Percentiles rank a stretch among this genome's conserved stretches.
Conservation (phyloP, 2,329 filamentous ascomycete genomes). For the Simplicillium aogashimaense region DNA sequence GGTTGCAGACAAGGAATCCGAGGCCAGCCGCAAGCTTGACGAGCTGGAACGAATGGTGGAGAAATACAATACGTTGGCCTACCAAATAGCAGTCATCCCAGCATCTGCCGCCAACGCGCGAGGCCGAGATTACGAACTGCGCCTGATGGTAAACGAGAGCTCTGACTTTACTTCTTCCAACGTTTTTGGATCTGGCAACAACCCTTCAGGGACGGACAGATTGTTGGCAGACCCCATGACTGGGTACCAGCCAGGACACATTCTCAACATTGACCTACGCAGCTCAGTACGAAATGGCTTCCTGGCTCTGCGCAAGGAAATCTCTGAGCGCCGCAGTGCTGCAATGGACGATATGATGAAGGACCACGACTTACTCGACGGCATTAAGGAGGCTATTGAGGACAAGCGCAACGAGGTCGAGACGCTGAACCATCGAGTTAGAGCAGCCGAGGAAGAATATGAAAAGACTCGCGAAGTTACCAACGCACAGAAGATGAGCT, state of each 20-base stretch:
- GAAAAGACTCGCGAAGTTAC: slow-evolving; percentile 85
- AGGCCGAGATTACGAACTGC: slow-evolving; percentile 75
- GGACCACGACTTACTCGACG: slow-evolving; percentile 85
- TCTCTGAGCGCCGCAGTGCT: slow-evolving; percentile 75
- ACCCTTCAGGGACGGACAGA: slow-evolving; percentile 51
- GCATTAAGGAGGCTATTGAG: slow-evolving; percentile 92
- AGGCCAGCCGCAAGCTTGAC: slow-evolving; percentile 77
- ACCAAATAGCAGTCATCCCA: slow-evolving; percentile 87
- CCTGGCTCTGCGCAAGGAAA: slow-evolving; percentile 70
- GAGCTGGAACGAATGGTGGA: slow-evolving; percentile 87
- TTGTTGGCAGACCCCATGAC: slow-evolving; percentile 72
- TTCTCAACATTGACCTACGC: slow-evolving; percentile 81
- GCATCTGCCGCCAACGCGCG: slow-evolving; percentile 76
- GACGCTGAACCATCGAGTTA: slow-evolving; percentile 76
- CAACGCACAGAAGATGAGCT: slow-evolving; percentile 76
- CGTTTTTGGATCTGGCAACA: slow-evolving; percentile 29
- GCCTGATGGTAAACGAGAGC: slow-evolving; percentile 68
- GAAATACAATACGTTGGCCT: slow-evolving; percentile 86
- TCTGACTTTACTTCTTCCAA: slow-evolving; percentile 65
- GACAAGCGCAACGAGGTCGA: slow-evolving; percentile 92
- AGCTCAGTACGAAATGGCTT: slow-evolving; percentile 75
- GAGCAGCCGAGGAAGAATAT: slow-evolving; percentile 85
- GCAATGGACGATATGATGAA: slow-evolving; percentile 89
- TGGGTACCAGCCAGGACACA: slow-evolving; percentile 81
- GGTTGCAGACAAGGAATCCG: slow-evolving; percentile 77